Percentiles rank a stretch among this genome's conserved stretches.
Conservation (phyloP, 2,329 filamentous ascomycete genomes). For the Berkeleyomyces basicola region DNA sequence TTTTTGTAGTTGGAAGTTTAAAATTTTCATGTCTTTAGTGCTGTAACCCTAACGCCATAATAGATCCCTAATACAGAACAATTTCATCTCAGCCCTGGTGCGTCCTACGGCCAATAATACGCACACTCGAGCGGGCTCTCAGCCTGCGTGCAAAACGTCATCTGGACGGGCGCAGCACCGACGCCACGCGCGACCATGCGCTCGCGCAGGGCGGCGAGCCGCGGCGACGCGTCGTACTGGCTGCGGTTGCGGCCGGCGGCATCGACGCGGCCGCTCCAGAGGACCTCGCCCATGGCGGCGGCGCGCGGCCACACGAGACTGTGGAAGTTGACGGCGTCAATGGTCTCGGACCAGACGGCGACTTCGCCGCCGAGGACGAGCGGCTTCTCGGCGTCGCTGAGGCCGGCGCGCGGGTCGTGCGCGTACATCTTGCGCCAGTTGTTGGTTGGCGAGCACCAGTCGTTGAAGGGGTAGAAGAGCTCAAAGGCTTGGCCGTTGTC, state of each 20-base stretch:
- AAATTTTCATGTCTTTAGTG: not conserved
- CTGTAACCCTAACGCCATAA: not conserved
- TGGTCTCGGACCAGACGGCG: constrained; percentile 68
- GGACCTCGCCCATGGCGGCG: constrained; percentile 56
- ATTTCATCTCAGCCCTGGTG: not conserved
- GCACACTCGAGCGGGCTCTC: constrained; percentile 21
- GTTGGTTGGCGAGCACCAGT: constrained; percentile 69
- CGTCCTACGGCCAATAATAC: constrained; percentile 5
- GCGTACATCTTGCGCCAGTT: constrained; percentile 70
- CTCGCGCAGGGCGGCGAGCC: constrained; percentile 62
- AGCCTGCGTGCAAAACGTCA: constrained; percentile 54
- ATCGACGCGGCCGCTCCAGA: constrained; percentile 62
- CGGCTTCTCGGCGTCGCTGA: constrained; percentile 43
- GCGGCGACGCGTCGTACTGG: constrained; percentile 50
- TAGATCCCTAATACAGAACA: not conserved
- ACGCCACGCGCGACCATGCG: constrained; percentile 54
- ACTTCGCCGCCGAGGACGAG: constrained; percentile 69
- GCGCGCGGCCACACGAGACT: constrained; percentile 62
- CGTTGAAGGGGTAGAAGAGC: constrained; percentile 50
- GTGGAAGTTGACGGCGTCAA: constrained; percentile 60
- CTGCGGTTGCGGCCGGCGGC: constrained; percentile 49
- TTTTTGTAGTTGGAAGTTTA: not conserved
- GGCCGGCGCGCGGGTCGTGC: constrained; percentile 53
- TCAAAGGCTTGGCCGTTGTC: constrained; percentile 35
- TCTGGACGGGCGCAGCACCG: constrained; percentile 46